These are phyloP conservation scores for Blastobotrys americana DNA, from an alignment of 805 yeast genomes.

Conservation along the genomic window DNA sequence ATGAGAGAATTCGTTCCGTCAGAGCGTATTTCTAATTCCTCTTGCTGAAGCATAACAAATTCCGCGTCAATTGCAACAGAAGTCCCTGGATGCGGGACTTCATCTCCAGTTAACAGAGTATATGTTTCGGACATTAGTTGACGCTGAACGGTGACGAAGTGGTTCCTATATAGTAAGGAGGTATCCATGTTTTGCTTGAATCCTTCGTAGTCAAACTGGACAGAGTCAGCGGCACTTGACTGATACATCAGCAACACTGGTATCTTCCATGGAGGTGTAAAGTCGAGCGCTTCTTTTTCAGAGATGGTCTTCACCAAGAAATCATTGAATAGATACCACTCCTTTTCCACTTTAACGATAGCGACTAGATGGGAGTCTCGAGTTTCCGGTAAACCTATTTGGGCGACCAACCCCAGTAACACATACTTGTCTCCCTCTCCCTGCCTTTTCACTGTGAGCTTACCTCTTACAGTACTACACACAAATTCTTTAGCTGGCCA, in stretches of 20 bases:
- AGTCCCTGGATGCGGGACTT: conserved; percentile 69
- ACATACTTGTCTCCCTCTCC: conserved; percentile 21
- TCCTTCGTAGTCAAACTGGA: conserved; percentile 37
- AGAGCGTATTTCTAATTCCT: conserved; percentile 66
- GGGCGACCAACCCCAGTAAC: conserved; percentile 32
- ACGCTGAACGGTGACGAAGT: conserved; percentile 61
- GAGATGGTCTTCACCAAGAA: conserved; percentile 73
- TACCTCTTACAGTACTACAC: conserved; percentile 5
- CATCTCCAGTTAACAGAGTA: conserved; percentile 54
- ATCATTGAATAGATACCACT: conserved; percentile 87
- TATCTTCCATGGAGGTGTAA: conserved; percentile 72
- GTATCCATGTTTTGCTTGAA: conserved; percentile 52
- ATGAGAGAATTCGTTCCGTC: conserved; percentile 64
- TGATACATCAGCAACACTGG: conserved; percentile 70
- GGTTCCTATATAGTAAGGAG: conserved; percentile 63
- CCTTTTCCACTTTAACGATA: conserved; percentile 23
- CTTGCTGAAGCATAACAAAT: conserved; percentile 76
- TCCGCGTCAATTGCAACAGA: conserved; percentile 95
- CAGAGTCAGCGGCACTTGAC: conserved; percentile 24
- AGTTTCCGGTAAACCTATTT: conserved; percentile 23
- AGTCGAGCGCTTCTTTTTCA: conserved; percentile 69
- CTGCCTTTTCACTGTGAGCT: conserved; percentile 4
- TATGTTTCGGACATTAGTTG: conserved; percentile 55
- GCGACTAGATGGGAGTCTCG: conserved; percentile 32
- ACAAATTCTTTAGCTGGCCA: conserved; percentile 17